Base-by-base conservation (phyloP, 345 rosid genomes). In the Lepidium didymum region DNA sequence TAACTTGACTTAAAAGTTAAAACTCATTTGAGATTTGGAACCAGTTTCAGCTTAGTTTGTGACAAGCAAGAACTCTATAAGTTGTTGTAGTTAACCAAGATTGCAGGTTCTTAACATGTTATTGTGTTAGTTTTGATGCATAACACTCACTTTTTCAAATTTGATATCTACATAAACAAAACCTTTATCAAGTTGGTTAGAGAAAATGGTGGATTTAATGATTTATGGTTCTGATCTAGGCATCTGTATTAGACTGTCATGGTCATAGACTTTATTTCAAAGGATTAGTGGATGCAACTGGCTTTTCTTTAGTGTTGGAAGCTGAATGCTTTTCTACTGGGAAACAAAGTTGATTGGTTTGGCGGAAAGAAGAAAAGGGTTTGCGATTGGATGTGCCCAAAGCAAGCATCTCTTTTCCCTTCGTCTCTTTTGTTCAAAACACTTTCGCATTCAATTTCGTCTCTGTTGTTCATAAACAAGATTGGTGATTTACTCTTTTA, bases 401-500 rank as follows among this genome's bases (percentile, higher is more conserved):
- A 60, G 74, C 42, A 69, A 69, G 21, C 67, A 38, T 27, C 23
- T 69, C 42, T 41, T 16, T 60, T 60, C 60, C 67, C 41, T 59
- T 47, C 33, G 33, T 23, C 23, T 69, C 59, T 59, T 49, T 18
- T 46, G 46, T 49, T 59, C 51, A 59, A 57, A 49, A 25, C 33
- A 1, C 56, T 35, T 23, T 57, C 36, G 46, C 49, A 12, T 56
- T 46, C 47, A 14, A 8, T 4, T 43, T 8, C 31, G 8, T 43
- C 23, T 55, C 15, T 68, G 25, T 57, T 64, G 56, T 29, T 67
- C 52, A 40, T 50, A 60, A 38, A 69, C 21, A 38, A 21, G 19
- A 51, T 19, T 61, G 46, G 53, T 70, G n/a, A 12, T 40, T 70
- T 51, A 47, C 52, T 53, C 36, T 61, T 61, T 61, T 70, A 60